Base-by-base conservation (phyloP, 768 basidiomycete genomes). In the Mycena leptocephala region DNA sequence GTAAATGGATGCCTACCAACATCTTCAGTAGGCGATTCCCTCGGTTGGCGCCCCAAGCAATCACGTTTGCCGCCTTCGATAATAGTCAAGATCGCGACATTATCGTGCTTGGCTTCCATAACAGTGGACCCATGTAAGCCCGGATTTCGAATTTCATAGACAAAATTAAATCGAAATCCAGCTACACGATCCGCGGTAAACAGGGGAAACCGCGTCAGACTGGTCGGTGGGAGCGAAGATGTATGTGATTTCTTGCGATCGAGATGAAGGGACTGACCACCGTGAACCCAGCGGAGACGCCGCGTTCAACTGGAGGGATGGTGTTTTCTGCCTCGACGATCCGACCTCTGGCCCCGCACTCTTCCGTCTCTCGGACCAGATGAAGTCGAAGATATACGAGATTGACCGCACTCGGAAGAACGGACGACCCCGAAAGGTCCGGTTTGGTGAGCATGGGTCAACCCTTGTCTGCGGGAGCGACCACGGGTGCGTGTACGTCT, bases 401-500 rank as follows among this genome's bases (percentile, higher is more conserved):
- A 70, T 61, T 30, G 30, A 43, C 28, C 55, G 43, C 20, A 16
- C 3, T 37, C 68, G 68, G 41, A 11, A 13, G 55, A 46, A 59
- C 32, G 39, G 10, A n/a, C 67, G 55, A 43, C 41, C 59, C 22
- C 48, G 70, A 61, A 48, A 70, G 16, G 70, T 70, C 35, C 46
- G 59, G 3, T 70, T 70, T 16, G 59, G 58, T 1, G 70, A 70
- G n/a, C 22, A 70, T 26, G 58, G 70, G n/a, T 22, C 70, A 35
- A 51, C 35, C 43, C 9, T 70, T 26, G n/a, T 70, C 13, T 48
- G 58, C 32, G 67, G 67, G 22, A 69, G 67, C 39, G 66, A 68
- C 66, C 66, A 68, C 22, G 66, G 66, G 22, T 55, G 41, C 41
- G 56, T 70, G 39, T 70, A 70, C 22, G 70, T 70, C 24, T 70